Evolutionary conservation across 2,329 filamentous ascomycete genomes (phyloP), one percentile per base, ranked within the genome.

Genomic region (Aureobasidium vineae): DNA sequence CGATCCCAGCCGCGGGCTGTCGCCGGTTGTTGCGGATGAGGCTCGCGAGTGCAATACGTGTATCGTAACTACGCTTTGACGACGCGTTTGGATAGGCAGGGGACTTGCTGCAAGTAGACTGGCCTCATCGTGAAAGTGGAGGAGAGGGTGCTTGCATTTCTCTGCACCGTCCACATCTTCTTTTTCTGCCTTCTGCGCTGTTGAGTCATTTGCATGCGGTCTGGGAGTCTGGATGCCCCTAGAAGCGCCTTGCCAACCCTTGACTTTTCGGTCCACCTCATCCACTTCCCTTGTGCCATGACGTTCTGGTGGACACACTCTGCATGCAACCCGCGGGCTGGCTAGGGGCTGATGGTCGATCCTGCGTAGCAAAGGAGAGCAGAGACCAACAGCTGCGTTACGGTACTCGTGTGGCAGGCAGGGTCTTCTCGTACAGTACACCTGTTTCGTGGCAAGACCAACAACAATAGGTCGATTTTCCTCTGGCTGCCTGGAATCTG

Each of bases 111-210:
- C 21, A 53, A 53, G 40, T 23, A 63, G 65, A 59, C 31, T 63
- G 57, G 65, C 41, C 45, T 33, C 45, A 54, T 66, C 65, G 65
- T 66, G 49, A 66, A 61, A 66, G 65, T 66, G 65, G 65, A 56
- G 49, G 57, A 56, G 26, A 64, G 40, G 49, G 49, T 41, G 47
- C 23, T 63, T 40, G 60, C 60, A 52, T 28, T 53, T 43, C 47
- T 54, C 47, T 54, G 61, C 61, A 64, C 61, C 61, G 49, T 64
- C 61, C 61, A 54, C 61, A 43, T 53, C 61, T 64, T 64, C 36
- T 64, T 64, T 52, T 64, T 36, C 38, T 63, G 52, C 31, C 28
- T 64, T 41, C 61, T 53, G 61, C 49, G 21, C 26, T 52, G 43
- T 64, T 64, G 61, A 64, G 47, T 64, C 61, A 64, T 64, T 53